Evolutionary conservation across 2,329 filamentous ascomycete genomes (phyloP).

Genomic region (Tolypocladium pustulatum): DNA sequence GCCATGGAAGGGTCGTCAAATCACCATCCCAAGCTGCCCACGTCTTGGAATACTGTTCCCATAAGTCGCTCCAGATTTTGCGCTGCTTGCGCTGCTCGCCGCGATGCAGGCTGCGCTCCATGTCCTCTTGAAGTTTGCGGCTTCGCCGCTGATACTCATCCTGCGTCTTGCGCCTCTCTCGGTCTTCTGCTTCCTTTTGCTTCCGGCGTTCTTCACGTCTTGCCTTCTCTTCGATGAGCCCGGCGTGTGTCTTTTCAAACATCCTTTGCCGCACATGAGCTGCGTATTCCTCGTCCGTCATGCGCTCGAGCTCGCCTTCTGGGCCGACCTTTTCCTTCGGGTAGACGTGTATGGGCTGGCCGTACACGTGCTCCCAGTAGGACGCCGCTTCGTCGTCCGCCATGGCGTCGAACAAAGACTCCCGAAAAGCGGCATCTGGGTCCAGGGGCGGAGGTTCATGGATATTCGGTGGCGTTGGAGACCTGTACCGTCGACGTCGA

Average conservation of each 20-base stretch:
- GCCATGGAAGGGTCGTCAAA: constrained; percentile 53
- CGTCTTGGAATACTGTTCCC: constrained; percentile 50
- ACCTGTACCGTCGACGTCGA: constrained; percentile 24
- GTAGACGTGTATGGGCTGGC: constrained; percentile 84
- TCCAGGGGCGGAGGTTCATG: constrained; percentile 41
- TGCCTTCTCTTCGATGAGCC: constrained; percentile 67
- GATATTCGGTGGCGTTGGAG: constrained; percentile 36
- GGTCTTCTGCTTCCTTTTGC: constrained; percentile 41
- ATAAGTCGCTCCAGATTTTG: constrained; percentile 46
- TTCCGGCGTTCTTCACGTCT: constrained; percentile 42
- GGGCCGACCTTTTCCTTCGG: constrained; percentile 33
- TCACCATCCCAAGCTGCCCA: constrained; percentile 50
- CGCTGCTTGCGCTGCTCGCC: constrained; percentile 52
- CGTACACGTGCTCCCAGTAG: constrained; percentile 96
- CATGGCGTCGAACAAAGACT: constrained; percentile 92
- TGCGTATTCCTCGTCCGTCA: constrained; percentile 90
- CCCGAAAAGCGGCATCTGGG: constrained; percentile 70
- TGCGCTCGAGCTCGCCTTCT: constrained; percentile 58
- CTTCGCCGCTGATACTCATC: constrained; percentile 10
- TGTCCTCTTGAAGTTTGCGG: constrained; percentile 45
- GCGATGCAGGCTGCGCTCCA: constrained; percentile 58
- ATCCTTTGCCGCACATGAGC: constrained; percentile 75
- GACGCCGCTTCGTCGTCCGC: constrained; percentile 92
- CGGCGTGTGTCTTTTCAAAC: constrained; percentile 92
- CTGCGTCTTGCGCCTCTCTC: constrained; percentile 26